These are phyloP conservation scores for Diplodia corticola DNA, from an alignment of 2,329 filamentous ascomycete genomes.

Conservation along the genomic window DNA sequence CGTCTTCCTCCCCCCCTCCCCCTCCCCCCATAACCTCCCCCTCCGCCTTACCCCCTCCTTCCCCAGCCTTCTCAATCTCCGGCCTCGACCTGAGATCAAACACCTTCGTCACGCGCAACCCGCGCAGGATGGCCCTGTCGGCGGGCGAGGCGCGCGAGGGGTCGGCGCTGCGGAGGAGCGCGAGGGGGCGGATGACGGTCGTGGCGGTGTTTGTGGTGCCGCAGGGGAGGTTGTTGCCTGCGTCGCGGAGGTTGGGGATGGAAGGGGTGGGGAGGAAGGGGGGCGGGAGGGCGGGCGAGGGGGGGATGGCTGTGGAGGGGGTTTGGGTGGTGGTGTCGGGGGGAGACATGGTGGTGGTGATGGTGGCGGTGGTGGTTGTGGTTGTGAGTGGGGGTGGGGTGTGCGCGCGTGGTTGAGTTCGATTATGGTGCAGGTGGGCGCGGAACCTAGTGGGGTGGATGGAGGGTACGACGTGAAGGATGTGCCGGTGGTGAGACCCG, in stretches of 20 bases:
- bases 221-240: constrained; percentile 25
- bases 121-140: constrained; percentile 32
- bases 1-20: constrained; percentile 30
- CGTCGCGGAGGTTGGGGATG: constrained; percentile 40
- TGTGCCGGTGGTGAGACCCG: too few species aligned
- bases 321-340: not conserved
- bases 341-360: not conserved
- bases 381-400: too few species aligned
- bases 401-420: too few species aligned
- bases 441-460: too few species aligned
- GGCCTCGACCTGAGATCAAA: constrained; percentile 67
- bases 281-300: constrained; percentile 23
- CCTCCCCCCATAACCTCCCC: too few species aligned
- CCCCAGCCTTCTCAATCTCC: constrained; percentile 55
- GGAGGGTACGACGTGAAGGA: too few species aligned
- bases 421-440: too few species aligned
- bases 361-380: not conserved
- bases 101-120: constrained; percentile 62
- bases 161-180: constrained; percentile 70
- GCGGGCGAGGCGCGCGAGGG: constrained; percentile 41
- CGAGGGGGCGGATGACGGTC: constrained; percentile 51
- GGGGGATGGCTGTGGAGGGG: not conserved
- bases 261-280: constrained; percentile 39
- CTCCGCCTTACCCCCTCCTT: constrained; percentile 22
- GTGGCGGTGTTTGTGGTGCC: too few species aligned